phyloP scores from a whole-genome alignment of 148 eudicot genomes.

The Nyssa sinensis region DNA sequence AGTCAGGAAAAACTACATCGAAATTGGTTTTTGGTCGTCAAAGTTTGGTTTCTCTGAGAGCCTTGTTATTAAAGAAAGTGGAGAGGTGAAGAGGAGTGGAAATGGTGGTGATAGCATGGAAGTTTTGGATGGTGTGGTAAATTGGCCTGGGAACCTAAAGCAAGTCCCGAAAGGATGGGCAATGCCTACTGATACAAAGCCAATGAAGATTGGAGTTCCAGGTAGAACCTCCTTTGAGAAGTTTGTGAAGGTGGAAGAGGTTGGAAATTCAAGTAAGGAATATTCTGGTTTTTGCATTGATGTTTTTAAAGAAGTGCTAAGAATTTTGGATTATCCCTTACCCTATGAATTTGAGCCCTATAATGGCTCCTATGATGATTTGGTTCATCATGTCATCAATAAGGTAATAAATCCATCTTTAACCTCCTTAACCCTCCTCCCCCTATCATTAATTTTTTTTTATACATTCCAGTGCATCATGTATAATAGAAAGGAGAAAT shows the following conservation, averaged over 20 bases:
- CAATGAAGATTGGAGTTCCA: constrained; percentile 44
- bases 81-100: no score
- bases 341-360: constrained; percentile 37
- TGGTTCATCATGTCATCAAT: constrained; percentile 30
- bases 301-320: constrained; percentile 33
- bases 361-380: constrained; percentile 40
- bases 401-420: constrained; percentile 23
- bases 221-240: constrained; percentile 35
- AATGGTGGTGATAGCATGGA: constrained; percentile 5
- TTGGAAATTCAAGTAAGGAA: neutral
- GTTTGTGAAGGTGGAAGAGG: constrained; percentile 35
- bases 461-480: no score
- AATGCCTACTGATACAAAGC: constrained; percentile 35
- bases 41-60: constrained; percentile 25
- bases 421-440: neutral
- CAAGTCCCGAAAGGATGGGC: constrained; percentile 49
- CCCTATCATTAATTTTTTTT: no score
- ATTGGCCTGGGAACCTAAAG: constrained; percentile 46
- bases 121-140: constrained; percentile 13
- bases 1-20: constrained; percentile 19
- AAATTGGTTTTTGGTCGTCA: constrained; percentile 31
- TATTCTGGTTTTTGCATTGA: constrained; percentile 43
- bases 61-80: no score
- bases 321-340: constrained; percentile 33
- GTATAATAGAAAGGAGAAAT: no score